Evolutionary conservation across 202 grass and related monocot genomes (phyloP), one percentile per base, ranked within the genome.

Genomic region (Musa balbisiana): DNA sequence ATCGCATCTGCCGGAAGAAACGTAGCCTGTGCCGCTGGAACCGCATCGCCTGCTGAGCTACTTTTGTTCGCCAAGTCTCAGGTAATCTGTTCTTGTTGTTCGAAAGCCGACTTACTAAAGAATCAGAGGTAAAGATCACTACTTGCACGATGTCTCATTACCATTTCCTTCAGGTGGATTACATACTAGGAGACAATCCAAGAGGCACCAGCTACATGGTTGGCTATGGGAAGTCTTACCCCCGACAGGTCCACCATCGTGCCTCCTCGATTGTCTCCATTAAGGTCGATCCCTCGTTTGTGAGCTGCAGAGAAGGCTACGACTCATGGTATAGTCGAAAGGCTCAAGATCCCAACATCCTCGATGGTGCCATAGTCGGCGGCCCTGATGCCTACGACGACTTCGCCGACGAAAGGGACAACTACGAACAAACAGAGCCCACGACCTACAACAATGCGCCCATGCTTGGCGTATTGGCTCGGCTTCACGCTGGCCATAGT

Each of bases 151-250:
- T 27, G 27, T 27, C 27, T 27, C 27, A 27, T 27, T 3, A 27
- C 2, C 27, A 77, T 66, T 53, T 53, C 27, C 1, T 54, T 65
- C 75, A 91, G 88, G 90, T 93, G 76, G 93, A 97, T 72, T 97
- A 97, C 75, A 81, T 93, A 23, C 80, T 93, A 2, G 93, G 93
- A 1, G 82, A 75, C 62, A 97, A 97, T 69, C 93, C 93, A 52
- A 87, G 90, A 80, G 90, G 64, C 49, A 97, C 86, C 64, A 97
- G 93, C 80, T 97, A 97, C 84, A 97, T 93, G 93, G 86, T 93
- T 11, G 93, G 93, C 2, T 93, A 93, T 25, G 86, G 93, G 50
- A 59, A 51, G 8, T 79, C 67, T 0, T 97, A 84, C 82, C 90
- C 93, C 2, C 86, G 19, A 54, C 86, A 87, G 53, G 90, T 79